Evolutionary conservation across 768 basidiomycete genomes (phyloP).

Genomic region (Pleurotus sapidus): DNA sequence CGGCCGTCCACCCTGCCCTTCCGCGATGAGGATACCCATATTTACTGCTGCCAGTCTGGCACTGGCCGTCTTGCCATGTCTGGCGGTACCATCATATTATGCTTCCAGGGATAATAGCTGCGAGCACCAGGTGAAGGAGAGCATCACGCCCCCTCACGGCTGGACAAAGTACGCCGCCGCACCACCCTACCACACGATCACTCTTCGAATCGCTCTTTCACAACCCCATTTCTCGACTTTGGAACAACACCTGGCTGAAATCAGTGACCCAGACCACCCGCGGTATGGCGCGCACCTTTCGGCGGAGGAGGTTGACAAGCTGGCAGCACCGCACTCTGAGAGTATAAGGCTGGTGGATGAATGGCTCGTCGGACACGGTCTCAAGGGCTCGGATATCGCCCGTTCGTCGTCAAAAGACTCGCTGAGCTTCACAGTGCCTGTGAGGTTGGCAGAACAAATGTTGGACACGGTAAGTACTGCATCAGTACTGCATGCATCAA

Average conservation of each 20-base stretch:
- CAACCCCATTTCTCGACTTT: constrained; percentile 48
- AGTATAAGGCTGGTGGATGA: constrained; percentile 52
- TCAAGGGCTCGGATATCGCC: constrained; percentile 41
- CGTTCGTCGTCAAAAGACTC: constrained; percentile 70
- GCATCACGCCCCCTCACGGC: constrained; percentile 39
- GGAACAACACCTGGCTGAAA: constrained; percentile 51
- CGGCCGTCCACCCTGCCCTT: not conserved
- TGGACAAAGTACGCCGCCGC: constrained; percentile 45
- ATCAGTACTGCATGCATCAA: no score
- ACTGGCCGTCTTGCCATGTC: constrained; percentile 4
- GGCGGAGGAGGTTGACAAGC: constrained; percentile 60
- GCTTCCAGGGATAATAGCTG: not conserved
- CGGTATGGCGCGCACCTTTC: constrained; percentile 58
- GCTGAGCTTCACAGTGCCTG: constrained; percentile 57
- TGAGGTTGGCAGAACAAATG: constrained; percentile 64
- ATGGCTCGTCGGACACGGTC: constrained; percentile 60
- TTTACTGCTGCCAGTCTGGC: constrained; percentile 8
- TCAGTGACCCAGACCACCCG: constrained; percentile 53
- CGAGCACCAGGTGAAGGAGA: constrained; percentile 44
- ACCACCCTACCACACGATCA: constrained; percentile 41
- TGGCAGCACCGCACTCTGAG: constrained; percentile 55
- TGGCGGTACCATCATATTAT: constrained; percentile 6
- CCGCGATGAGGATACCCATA: constrained; percentile 4
- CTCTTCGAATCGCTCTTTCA: constrained; percentile 56
- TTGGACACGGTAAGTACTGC: constrained; percentile 55